Base-by-base conservation (phyloP, 805 yeast species). In the Yarrowia divulgata region DNA sequence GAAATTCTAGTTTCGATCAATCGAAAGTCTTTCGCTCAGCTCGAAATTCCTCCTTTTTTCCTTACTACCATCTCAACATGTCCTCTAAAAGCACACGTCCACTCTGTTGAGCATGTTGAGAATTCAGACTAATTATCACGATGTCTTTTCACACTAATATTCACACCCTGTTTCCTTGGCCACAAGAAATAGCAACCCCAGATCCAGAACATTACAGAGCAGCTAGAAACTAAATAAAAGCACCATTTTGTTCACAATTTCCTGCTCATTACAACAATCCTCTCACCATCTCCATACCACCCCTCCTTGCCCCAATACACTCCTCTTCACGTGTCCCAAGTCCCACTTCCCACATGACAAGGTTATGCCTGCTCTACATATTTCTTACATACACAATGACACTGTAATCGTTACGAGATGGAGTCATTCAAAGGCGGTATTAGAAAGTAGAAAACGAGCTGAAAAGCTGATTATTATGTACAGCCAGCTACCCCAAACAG, bases 321-420 rank as follows among this genome's bases (percentile, higher is more conserved):
- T 9, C 3, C 29, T 52, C 57, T 52, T 35, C 57, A 52, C 57
- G n/a, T 52, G 42, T 8, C 46, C 46, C 4, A 23, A 23, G 29
- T 23, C 8, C 46, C 10, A 19, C 29, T 9, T 29, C 10, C 42
- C 54, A 23, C 54, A 49, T 49, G 57, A 35, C 57, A 52, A 52
- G 42, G 57, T 52, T 52, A 16, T 52, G 8, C 42, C 54, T 39
- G 14, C 55, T 23, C 29, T 23, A 23, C 29, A 23, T 23, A 4
- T 2, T 2, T 23, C 4, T 4, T 50, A 49, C 54, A 49, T 49
- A 32, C 0, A 48, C 55, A 50, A 50, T 50, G 55, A 23, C 37
- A 50, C 13, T 50, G 55, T 50, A 50, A 32, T 23, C n/a, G 40
- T 8, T 9, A 43, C 10, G 39, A 50, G 9, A n/a, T 32, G 16